These are phyloP conservation scores for Diaporthe vaccinii DNA, from an alignment of 2,329 filamentous ascomycete genomes.

Conservation along the genomic window DNA sequence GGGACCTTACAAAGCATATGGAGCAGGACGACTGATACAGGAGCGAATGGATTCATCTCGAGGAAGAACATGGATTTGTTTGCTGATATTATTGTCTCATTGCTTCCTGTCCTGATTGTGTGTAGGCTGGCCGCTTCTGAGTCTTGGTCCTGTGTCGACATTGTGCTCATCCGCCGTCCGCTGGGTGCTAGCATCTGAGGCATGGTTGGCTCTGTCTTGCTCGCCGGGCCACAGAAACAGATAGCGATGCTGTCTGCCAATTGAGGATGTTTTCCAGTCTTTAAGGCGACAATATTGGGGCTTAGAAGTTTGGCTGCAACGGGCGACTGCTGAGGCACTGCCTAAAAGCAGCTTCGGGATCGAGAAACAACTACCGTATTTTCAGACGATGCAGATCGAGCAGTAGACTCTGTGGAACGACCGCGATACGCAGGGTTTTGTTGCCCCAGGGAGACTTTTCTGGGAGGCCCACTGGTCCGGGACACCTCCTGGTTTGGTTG, in stretches of 20 bases:
- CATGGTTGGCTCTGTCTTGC: not conserved
- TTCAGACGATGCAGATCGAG: not conserved
- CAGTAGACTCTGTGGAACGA: not conserved
- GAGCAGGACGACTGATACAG: conserved; percentile 58
- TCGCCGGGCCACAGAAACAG: not conserved
- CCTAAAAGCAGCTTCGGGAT: not conserved
- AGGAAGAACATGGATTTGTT: conserved; percentile 39
- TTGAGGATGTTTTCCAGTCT: not conserved
- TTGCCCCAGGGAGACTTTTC: conserved; percentile 15
- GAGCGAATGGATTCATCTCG: conserved; percentile 39
- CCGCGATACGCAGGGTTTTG: conserved; percentile 16
- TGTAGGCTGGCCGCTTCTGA: conserved; percentile 20
- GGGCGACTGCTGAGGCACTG: not conserved
- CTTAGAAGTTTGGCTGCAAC: not conserved
- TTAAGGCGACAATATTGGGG: not conserved
- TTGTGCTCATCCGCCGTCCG: conserved; percentile 19
- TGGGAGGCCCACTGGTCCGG: conserved; percentile 21
- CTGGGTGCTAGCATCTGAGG: not conserved
- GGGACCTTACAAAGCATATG: conserved; percentile 57
- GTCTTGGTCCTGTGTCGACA: conserved; percentile 5
- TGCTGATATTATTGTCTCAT: conserved; percentile 8
- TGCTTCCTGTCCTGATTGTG: conserved; percentile 31
- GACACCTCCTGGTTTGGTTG: not conserved
- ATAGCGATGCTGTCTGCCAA: too few relatives aligned
- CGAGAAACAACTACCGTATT: too few relatives aligned